A percentile compares a stretch with the other conserved stretches of the same genome.
Evolutionary conservation across 75 land plant species (phyloP).

Genomic region (Cryptomeria japonica): DNA sequence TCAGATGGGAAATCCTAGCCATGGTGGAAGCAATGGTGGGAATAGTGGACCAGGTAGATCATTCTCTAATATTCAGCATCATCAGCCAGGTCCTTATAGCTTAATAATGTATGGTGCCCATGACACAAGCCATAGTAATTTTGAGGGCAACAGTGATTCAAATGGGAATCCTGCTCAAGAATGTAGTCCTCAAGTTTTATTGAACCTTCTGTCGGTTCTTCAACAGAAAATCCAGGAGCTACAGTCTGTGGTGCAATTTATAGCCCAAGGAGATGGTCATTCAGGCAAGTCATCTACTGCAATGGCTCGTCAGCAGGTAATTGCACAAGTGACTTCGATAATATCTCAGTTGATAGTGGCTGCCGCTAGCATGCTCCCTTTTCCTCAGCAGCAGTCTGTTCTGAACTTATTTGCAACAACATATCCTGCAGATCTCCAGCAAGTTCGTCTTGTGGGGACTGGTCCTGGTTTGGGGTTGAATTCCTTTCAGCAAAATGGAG

Average conservation of each 20-base stretch:
- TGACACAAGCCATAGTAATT: background rate
- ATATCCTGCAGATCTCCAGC: conserved; percentile 21
- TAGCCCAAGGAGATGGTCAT: conserved; percentile 33
- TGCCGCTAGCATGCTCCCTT: conserved; percentile 62
- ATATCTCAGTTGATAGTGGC: conserved; percentile 72
- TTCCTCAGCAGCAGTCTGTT: conserved; percentile 18
- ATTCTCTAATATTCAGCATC: background rate
- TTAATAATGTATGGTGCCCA: conserved; percentile 2
- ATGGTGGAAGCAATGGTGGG: conserved; percentile 4
- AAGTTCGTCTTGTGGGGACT: conserved; percentile 12
- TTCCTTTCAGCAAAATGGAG: conserved; percentile 16
- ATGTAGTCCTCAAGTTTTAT: conserved; percentile 52
- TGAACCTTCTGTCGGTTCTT: conserved; percentile 50
- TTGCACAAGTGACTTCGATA: conserved; percentile 60
- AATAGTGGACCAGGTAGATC: background rate
- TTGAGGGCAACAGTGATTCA: background rate
- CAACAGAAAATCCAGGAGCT: conserved; percentile 72
- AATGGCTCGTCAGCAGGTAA: conserved; percentile 46
- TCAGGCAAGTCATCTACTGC: conserved; percentile 28
- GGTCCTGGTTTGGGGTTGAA: conserved; percentile 7
- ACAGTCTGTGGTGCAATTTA: conserved; percentile 48
- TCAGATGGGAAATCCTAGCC: conserved; percentile 4
- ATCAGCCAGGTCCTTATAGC: background rate
- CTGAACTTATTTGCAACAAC: conserved; percentile 9
- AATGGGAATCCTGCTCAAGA: conserved; percentile 7